These are phyloP conservation scores for Zygnema circumcarinatum DNA, from an alignment of 139 green algal species.

Conservation along the genomic window DNA sequence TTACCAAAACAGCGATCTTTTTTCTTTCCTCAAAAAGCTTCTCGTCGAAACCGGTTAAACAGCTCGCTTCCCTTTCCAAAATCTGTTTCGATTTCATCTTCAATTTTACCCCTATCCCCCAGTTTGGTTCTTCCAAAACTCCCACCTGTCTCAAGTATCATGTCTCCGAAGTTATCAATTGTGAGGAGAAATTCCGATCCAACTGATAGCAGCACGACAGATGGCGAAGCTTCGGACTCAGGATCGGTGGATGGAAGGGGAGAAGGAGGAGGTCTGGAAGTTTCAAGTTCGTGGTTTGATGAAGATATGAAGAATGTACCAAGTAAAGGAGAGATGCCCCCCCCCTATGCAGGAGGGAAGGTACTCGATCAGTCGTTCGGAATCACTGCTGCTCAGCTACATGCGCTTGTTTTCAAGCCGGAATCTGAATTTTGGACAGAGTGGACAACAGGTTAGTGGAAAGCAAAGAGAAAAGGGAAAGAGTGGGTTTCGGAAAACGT, in stretches of 20 bases:
- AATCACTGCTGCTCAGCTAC: conserved; percentile 19
- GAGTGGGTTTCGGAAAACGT: background rate
- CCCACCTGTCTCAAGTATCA: no score
- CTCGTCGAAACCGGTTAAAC: no score
- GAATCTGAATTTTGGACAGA: conserved; percentile 46
- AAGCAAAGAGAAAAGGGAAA: background rate
- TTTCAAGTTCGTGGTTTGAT: conserved; percentile 44
- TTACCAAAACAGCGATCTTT: background rate
- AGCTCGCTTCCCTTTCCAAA: no score
- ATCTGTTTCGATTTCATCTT: no score
- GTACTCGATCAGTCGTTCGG: conserved; percentile 39
- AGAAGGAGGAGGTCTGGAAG: background rate
- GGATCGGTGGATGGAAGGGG: no score
- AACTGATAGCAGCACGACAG: no score
- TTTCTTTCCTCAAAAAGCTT: background rate
- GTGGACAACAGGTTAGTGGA: conserved; percentile 20
- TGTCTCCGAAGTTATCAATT: no score
- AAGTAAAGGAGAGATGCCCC: conserved; percentile 22
- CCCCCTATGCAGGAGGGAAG: conserved; percentile 37
- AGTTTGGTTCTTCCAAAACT: no score
- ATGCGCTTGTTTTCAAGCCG: conserved; percentile 29
- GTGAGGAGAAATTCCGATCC: no score
- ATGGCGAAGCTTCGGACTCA: no score
- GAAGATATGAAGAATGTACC: conserved; percentile 19
- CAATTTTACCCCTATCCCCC: no score